A percentile compares a stretch with the other conserved stretches of the same genome.
Conservation (phyloP, 306 rosid species). For the Prunus mira region DNA sequence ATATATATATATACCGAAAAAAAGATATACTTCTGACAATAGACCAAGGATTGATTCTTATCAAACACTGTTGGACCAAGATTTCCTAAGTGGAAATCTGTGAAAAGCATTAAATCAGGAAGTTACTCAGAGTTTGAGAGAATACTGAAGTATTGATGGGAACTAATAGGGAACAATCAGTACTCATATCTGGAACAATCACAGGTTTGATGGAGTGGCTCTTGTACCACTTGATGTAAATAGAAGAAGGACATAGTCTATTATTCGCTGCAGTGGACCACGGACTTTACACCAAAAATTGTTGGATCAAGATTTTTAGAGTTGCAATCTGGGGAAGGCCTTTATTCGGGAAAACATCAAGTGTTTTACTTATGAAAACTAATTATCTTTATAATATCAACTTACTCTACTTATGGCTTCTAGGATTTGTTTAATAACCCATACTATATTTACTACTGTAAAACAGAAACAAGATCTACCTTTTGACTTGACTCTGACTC, state of each 20-base stretch:
- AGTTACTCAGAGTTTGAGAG: not conserved
- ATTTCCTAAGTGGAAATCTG: not conserved
- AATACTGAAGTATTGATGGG: not conserved
- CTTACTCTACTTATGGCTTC: no score
- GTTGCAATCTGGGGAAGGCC: not conserved
- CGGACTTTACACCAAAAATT: not conserved
- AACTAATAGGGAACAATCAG: not conserved
- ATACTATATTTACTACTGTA: no score
- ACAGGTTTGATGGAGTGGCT: not conserved
- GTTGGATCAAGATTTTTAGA: not conserved
- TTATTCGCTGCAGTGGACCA: not conserved
- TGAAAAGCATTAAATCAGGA: not conserved
- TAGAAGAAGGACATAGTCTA: not conserved
- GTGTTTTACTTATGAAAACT: not conserved
- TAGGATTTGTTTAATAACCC: no score
- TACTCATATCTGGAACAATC: not conserved
- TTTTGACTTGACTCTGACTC: no score
- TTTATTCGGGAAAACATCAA: not conserved
- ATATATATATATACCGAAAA: not conserved
- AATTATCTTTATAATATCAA: not conserved
- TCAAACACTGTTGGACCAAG: not conserved
- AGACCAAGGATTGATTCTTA: conserved; percentile 1
- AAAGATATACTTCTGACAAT: not conserved
- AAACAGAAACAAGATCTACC: no score
- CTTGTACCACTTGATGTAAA: conserved; percentile 1